Evolutionary conservation across 805 yeast species (phyloP).

Genomic region (Saccharomycopsis synnaedendra): DNA sequence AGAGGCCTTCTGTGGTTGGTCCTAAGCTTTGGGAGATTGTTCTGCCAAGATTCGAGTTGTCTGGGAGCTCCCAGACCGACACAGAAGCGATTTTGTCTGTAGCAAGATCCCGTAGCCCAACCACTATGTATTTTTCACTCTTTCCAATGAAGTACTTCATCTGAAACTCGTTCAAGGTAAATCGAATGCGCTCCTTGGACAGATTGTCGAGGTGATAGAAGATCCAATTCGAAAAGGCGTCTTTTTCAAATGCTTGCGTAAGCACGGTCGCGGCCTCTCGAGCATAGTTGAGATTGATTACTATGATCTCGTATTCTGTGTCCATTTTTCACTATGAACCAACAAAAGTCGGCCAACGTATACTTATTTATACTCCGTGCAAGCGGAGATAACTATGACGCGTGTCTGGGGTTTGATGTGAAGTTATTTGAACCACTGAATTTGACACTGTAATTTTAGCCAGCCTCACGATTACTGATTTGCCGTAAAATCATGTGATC

Average conservation of each 20-base stretch:
- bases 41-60: background rate
- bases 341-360: too few species aligned
- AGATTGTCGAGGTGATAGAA: constrained; percentile 1
- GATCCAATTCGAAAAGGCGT: constrained; percentile 1
- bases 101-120: background rate
- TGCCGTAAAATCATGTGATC: too few species aligned
- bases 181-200: background rate
- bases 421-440: too few species aligned
- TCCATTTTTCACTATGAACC: background rate
- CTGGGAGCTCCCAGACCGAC: constrained; percentile 7
- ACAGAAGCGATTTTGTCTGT: background rate
- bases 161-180: constrained; percentile 1
- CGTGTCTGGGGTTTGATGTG: too few species aligned
- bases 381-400: too few species aligned
- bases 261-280: constrained; percentile 6
- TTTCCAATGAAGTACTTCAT: constrained; percentile 1
- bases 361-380: too few species aligned
- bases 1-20: too few species aligned
- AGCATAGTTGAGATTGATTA: background rate
- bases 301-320: background rate
- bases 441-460: too few species aligned
- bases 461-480: too few species aligned
- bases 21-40: too few species aligned
- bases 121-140: background rate
- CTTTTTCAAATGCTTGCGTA: constrained; percentile 2